Evolutionary conservation across 371 early-diverging fungal species (phyloP).

Genomic region (Mortierella sp.): DNA sequence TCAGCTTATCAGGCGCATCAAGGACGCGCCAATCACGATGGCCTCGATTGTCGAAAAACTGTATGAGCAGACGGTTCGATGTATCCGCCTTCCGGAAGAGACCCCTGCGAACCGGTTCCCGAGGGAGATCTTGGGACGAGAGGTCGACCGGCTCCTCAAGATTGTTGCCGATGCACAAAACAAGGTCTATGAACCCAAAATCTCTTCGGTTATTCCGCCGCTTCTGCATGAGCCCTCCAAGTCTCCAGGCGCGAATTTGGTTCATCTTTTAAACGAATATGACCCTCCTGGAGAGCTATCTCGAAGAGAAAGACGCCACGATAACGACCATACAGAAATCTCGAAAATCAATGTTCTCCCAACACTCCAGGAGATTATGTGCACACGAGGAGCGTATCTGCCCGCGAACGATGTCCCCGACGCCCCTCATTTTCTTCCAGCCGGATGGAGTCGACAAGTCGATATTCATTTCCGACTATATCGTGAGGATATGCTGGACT

Average conservation of each 20-base stretch:
- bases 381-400: slow-evolving; percentile 39
- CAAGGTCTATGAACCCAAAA: neutral
- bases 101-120: slow-evolving; percentile 18
- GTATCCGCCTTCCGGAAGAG: neutral
- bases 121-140: slow-evolving; percentile 14
- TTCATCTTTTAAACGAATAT: slow-evolving; percentile 1
- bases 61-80: neutral
- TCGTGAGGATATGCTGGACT: slow-evolving; percentile 61
- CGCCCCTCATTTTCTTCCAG: slow-evolving; percentile 55
- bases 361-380: slow-evolving; percentile 56
- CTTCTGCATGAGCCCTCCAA: slow-evolving; percentile 1
- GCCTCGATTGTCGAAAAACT: slow-evolving; percentile 1
- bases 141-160: slow-evolving; percentile 10
- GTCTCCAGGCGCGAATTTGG: slow-evolving; percentile 5
- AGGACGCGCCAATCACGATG: slow-evolving; percentile 27
- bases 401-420: slow-evolving; percentile 54
- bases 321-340: slow-evolving; percentile 58
- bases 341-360: slow-evolving; percentile 57
- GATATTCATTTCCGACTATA: slow-evolving; percentile 67
- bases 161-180: slow-evolving; percentile 17
- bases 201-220: neutral
- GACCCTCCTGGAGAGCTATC: slow-evolving; percentile 53
- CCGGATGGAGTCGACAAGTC: slow-evolving; percentile 60
- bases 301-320: slow-evolving; percentile 49
- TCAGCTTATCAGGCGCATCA: slow-evolving; percentile 37